Base-by-base conservation (phyloP, 306 rosid species). In the Vigna unguiculata region DNA sequence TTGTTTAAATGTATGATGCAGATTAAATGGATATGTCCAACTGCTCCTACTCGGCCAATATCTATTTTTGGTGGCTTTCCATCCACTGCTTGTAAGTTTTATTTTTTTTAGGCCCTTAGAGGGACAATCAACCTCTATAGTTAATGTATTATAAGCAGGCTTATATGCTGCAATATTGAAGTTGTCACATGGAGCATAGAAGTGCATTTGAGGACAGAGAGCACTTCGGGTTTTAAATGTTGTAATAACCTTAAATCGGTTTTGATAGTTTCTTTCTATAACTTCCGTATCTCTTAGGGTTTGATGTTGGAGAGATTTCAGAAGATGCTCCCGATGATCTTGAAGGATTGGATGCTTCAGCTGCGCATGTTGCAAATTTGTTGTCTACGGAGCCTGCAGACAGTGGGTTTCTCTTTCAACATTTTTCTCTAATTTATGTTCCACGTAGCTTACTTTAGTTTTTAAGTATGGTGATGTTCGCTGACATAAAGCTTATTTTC, bases 11-110 rank as follows among this genome's bases (percentile, higher is more conserved):
- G 60, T 74, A 21, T 74, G 83, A 51, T 76, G 84, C 96, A 95
- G 98, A 92, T 95, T 80, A 95, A 95, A 81, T 95, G 99, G 99
- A 95, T 95, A 54, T 95, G 99, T 81, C 99, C 99, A n/a, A 95
- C 98, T 41, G 96, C 99, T 62, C 98, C 99, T 24, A 91, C 97
- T 83, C 97, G 71, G 81, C 97, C 99, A 75, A 75, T 95, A 67
- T 15, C 87, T 46, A 30, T 87, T 55, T 92, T 95, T 77, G 99
- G 98, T 40, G 99, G 99, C 78, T 92, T 92, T 88, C 98, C 99
- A 24, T 95, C 99, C 30, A 95, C 99, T 68, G 97, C 99, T 57
- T 95, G 99, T 95, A 83, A 87, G 97, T 82, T 65, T 82, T 15
- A 62, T 67, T 83, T 66, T 52, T 67, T 61, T 10, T n/a, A 32